phyloP scores from a whole-genome alignment of 495 filamentous ascomycete genomes.

The Penicillium roqueforti region DNA sequence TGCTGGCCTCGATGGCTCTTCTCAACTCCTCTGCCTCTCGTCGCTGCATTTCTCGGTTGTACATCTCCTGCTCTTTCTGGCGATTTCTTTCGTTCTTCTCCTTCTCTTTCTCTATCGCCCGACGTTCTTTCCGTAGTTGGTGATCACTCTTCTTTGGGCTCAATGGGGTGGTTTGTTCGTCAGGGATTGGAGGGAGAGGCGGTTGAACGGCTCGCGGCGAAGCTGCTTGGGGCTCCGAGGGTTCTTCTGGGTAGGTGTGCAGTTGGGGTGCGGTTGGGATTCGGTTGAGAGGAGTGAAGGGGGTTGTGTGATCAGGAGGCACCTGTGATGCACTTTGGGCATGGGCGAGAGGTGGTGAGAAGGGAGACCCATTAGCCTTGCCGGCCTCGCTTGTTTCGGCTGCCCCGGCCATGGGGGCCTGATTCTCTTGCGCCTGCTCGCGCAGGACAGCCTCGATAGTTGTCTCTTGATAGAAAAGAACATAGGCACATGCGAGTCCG shows the following conservation, averaged over 20 bases:
- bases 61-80: constrained; percentile 57
- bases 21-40: constrained; percentile 57
- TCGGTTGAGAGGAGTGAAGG: constrained; percentile 53
- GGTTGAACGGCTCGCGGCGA: constrained; percentile 20
- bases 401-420: constrained; percentile 44
- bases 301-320: constrained; percentile 44
- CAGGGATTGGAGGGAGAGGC: constrained; percentile 40
- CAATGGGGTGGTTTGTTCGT: constrained; percentile 25
- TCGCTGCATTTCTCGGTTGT: constrained; percentile 42
- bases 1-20: constrained; percentile 56
- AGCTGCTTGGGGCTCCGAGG: constrained; percentile 23
- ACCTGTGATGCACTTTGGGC: constrained; percentile 40
- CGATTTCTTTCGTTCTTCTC: constrained; percentile 61
- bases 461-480: constrained; percentile 96
- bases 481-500: constrained; percentile 90
- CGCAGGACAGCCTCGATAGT: constrained; percentile 81
- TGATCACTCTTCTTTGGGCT: constrained; percentile 45
- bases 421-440: constrained; percentile 77
- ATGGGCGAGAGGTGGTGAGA: constrained; percentile 32
- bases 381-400: constrained; percentile 54
- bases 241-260: constrained; percentile 30
- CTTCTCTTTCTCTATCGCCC: constrained; percentile 62
- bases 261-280: constrained; percentile 57
- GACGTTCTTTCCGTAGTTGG: constrained; percentile 54
- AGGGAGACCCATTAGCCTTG: constrained; percentile 40